Percentiles rank a stretch among this genome's conserved stretches.
Conservation (phyloP, 306 rosid genomes). For the Malus fusca region DNA sequence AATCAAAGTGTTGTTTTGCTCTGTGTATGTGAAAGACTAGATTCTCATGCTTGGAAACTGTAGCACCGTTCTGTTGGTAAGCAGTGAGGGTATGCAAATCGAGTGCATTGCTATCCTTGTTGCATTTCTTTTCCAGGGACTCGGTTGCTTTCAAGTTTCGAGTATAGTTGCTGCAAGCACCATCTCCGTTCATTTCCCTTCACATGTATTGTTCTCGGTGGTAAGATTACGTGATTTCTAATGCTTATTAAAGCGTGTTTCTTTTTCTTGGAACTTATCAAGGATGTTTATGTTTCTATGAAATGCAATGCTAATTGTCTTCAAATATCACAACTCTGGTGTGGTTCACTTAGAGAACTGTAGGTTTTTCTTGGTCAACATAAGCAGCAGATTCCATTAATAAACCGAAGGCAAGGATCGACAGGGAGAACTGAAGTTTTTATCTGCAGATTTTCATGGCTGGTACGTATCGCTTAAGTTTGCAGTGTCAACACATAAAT, state of each 20-base stretch:
- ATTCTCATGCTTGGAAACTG: background rate
- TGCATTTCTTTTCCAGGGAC: constrained; percentile 66
- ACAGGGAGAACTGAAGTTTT: too few relatives aligned
- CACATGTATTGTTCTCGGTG: constrained; percentile 65
- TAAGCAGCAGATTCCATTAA: too few relatives aligned
- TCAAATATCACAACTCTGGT: constrained; percentile 30
- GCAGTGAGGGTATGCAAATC: constrained; percentile 67
- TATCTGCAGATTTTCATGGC: too few relatives aligned
- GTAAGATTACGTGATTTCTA: constrained; percentile 28
- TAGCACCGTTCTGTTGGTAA: constrained; percentile 37
- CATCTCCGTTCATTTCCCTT: constrained; percentile 36
- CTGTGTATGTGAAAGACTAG: background rate
- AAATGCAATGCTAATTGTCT: constrained; percentile 17
- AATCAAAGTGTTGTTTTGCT: background rate
- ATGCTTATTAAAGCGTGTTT: too few relatives aligned
- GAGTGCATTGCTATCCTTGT: constrained; percentile 60
- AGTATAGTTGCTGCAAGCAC: too few relatives aligned
- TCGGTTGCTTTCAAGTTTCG: constrained; percentile 26
- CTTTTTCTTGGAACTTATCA: background rate
- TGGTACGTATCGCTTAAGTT: too few relatives aligned
- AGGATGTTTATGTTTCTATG: background rate
- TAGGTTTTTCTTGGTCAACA: too few relatives aligned
- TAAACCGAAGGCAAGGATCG: too few relatives aligned
- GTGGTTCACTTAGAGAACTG: too few relatives aligned
- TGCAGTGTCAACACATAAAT: too few relatives aligned